phyloP scores from a whole-genome alignment of 352 stramenopile genomes.

The Pythium aquatile region DNA sequence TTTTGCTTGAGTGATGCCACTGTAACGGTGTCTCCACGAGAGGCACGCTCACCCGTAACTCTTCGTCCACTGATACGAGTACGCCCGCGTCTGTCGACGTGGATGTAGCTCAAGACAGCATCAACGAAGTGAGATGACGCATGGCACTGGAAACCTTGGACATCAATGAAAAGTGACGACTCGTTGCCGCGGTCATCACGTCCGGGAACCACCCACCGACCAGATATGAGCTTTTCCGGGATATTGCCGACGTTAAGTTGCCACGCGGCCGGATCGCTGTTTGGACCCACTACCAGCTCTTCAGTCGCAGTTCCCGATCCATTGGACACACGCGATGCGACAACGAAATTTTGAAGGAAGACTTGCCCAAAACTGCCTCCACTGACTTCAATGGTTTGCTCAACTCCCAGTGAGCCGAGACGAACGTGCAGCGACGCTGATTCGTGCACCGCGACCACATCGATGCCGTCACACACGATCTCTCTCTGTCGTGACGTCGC shows the following conservation, averaged over 20 bases:
- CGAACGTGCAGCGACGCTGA: slow-evolving; percentile 52
- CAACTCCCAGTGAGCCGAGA: slow-evolving; percentile 42
- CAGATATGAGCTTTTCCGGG: slow-evolving; percentile 62
- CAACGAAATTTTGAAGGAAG: slow-evolving; percentile 60
- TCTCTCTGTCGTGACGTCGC: slow-evolving; percentile 7
- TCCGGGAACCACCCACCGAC: slow-evolving; percentile 47
- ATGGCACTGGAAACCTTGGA: slow-evolving; percentile 71
- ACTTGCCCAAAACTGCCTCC: slow-evolving; percentile 30
- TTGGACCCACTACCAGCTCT: slow-evolving; percentile 67
- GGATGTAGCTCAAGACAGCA: slow-evolving; percentile 15
- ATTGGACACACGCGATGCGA: slow-evolving; percentile 31
- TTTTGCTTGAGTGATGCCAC: background rate
- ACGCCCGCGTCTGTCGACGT: background rate
- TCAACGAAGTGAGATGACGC: slow-evolving; percentile 54
- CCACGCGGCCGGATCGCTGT: slow-evolving; percentile 67
- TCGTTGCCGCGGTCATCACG: background rate
- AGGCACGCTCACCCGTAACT: background rate
- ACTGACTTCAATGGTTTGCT: slow-evolving; percentile 26
- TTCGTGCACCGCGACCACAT: slow-evolving; percentile 23
- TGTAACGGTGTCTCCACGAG: background rate
- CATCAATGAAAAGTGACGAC: slow-evolving; percentile 48
- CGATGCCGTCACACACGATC: slow-evolving; percentile 52
- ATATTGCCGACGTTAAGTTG: slow-evolving; percentile 71
- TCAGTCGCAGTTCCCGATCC: slow-evolving; percentile 27
- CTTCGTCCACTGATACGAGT: background rate